Evolutionary conservation across 805 yeast species (phyloP).

Genomic region (Cyberlindnera maritima): DNA sequence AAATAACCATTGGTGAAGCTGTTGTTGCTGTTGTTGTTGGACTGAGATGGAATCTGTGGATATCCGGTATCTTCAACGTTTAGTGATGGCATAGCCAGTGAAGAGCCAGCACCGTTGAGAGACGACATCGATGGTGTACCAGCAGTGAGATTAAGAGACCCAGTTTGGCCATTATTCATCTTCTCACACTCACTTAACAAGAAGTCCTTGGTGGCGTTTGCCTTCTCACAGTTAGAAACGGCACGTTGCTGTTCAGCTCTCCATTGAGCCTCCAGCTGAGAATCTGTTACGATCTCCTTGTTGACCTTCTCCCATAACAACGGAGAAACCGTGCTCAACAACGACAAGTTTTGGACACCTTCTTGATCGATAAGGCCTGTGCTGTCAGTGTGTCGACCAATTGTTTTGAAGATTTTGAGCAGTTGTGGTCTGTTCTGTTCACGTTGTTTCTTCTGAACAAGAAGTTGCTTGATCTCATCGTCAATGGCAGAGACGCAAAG

Average conservation of each 20-base stretch:
- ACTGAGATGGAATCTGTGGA: background rate
- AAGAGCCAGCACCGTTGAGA: conserved; percentile 2
- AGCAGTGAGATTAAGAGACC: background rate
- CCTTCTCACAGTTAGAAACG: conserved; percentile 28
- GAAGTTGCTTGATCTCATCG: conserved; percentile 17
- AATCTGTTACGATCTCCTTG: conserved; percentile 32
- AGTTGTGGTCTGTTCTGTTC: conserved; percentile 18
- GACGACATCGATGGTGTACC: conserved; percentile 11
- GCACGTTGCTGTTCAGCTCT: conserved; percentile 38
- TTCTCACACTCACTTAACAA: conserved; percentile 12
- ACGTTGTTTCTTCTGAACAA: conserved; percentile 20
- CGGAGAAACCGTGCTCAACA: conserved; percentile 19
- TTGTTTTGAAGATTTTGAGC: conserved; percentile 15
- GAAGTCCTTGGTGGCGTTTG: conserved; percentile 20
- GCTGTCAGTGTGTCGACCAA: conserved; percentile 20
- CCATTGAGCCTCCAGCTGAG: conserved; percentile 37
- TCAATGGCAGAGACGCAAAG: conserved; percentile 16
- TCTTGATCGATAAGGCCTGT: conserved; percentile 24
- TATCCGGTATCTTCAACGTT: background rate
- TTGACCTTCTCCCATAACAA: conserved; percentile 19
- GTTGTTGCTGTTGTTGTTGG: conserved; percentile 2
- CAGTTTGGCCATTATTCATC: conserved; percentile 11
- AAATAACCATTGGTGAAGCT: conserved; percentile 1
- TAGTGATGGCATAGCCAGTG: background rate
- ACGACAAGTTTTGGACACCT: conserved; percentile 21